A percentile compares a stretch with the other conserved stretches of the same genome.
These are phyloP conservation scores for Termitomyces sp. DNA, from an alignment of 768 basidiomycete genomes.

Conservation along the genomic window DNA sequence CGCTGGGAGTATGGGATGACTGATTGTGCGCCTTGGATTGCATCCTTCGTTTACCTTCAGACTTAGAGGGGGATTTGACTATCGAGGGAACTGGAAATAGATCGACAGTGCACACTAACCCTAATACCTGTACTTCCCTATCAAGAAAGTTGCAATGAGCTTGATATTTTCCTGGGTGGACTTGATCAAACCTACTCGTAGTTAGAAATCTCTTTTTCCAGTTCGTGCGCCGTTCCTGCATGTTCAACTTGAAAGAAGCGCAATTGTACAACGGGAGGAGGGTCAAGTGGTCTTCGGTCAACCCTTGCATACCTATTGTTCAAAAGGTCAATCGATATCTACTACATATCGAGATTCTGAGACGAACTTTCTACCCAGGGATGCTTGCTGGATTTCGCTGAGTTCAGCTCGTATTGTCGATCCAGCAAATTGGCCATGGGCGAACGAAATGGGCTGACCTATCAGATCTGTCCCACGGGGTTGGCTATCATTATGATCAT, in stretches of 20 bases:
- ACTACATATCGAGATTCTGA: background rate
- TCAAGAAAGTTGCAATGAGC: conserved; percentile 7
- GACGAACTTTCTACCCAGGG: conserved; percentile 60
- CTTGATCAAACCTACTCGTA: conserved; percentile 38
- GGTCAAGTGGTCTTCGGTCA: conserved; percentile 61
- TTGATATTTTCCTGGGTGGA: background rate
- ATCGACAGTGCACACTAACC: conserved; percentile 74
- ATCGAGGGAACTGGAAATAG: conserved; percentile 53
- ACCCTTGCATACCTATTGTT: conserved; percentile 50
- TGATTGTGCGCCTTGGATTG: conserved; percentile 8
- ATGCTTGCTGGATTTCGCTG: conserved; percentile 57
- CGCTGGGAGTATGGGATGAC: conserved; percentile 3
- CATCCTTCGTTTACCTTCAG: conserved; percentile 3
- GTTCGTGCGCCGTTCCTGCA: conserved; percentile 33
- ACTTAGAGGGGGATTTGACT: background rate
- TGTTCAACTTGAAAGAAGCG: conserved; percentile 43
- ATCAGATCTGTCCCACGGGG: conserved; percentile 27
- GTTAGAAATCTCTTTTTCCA: conserved; percentile 36
- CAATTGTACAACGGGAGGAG: conserved; percentile 57
- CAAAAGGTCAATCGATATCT: conserved; percentile 9
- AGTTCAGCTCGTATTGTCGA: conserved; percentile 50
- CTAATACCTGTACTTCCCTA: conserved; percentile 59
- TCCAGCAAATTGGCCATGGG: conserved; percentile 57
- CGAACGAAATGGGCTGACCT: conserved; percentile 50
- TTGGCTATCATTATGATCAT: conserved; percentile 10